Base-by-base conservation (phyloP, 2,329 filamentous ascomycete genomes). In the Calonectria pseudoturangicola region DNA sequence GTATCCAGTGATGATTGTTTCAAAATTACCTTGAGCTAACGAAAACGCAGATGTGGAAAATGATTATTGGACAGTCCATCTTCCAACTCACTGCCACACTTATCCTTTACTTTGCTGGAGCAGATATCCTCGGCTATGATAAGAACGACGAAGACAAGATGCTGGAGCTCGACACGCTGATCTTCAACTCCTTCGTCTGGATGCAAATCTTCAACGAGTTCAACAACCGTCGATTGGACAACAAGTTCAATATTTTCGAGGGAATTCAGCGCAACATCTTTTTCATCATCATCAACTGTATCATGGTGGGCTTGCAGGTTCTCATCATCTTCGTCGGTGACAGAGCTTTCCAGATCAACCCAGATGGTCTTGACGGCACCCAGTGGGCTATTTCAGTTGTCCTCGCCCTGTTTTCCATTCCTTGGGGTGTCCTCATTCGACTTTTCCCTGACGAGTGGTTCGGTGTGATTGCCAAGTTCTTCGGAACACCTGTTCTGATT, bases 1-100 rank as follows among this genome's bases (percentile, higher is more conserved):
- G 71, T 51, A 25, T 45, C 12, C 50, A 41, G 2, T 25, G 4
- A 9, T 43, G n/a, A 41, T 41, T 28, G 6, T 60, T 28, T 9
- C 15, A 4, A 27, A 25, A n/a, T 25, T 7, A 27, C 12, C 21
- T 7, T 41, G 36, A 54, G 18, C 27, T 47, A 28, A 28, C 50
- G 21, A 54, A 33, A 33, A 15, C 9, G 2, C 47, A 69, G 70
- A 96, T 96, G 94, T 94, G 93, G 93, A 97, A 97, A 86, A 97
- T 96, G 94, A 96, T 97, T 72, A 90, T 95, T 67, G 94, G 94
- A 0, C 93, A 97, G 82, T 89, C 93, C 9, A 90, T 96, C 74
- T 95, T 93, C 82, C 93, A 97, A 82, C 89, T 96, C 0, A 88
- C 74, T 9, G 85, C 89, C 47, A 89, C 88, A 3, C 85, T 90